Evolutionary conservation across 352 stramenopile species (phyloP).

Genomic region (Phytophthora foliorum): DNA sequence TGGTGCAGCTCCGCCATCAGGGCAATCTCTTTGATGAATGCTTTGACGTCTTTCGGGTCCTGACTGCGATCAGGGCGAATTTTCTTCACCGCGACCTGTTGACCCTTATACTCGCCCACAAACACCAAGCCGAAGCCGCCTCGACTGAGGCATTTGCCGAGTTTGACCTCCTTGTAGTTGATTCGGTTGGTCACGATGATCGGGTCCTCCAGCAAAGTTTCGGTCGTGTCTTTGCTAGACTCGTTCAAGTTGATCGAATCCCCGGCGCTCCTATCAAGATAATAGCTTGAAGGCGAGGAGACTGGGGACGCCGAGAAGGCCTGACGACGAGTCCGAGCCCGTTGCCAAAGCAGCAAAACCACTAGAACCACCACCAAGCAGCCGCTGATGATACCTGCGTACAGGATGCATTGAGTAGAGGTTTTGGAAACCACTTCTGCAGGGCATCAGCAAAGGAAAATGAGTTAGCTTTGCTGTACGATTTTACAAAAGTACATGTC

Average conservation of each 20-base stretch:
- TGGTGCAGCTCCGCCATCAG: conserved; percentile 54
- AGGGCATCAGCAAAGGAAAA: neutral
- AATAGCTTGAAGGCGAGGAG: conserved; percentile 37
- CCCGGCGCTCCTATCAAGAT: conserved; percentile 28
- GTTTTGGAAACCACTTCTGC: conserved; percentile 9
- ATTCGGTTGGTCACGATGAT: conserved; percentile 57
- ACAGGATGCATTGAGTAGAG: conserved; percentile 21
- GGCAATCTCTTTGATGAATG: conserved; percentile 54
- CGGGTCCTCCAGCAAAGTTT: conserved; percentile 49
- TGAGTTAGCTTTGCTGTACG: conserved; percentile 3
- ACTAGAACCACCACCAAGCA: conserved; percentile 36
- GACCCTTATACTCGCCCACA: conserved; percentile 41
- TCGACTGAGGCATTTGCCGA: conserved; percentile 47
- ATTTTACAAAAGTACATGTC: neutral
- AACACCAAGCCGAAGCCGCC: conserved; percentile 63
- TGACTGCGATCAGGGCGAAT: conserved; percentile 45
- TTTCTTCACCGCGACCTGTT: conserved; percentile 55
- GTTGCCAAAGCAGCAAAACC: conserved; percentile 31
- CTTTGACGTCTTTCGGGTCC: conserved; percentile 42
- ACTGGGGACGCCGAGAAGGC: conserved; percentile 6
- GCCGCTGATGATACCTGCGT: conserved; percentile 30
- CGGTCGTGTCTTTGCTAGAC: conserved; percentile 30
- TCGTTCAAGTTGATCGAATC: conserved; percentile 42
- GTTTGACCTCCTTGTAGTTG: conserved; percentile 51
- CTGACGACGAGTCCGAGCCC: conserved; percentile 12